Evolutionary conservation across 305 asterid species (phyloP).

Genomic region (Fraxinus baroniana): DNA sequence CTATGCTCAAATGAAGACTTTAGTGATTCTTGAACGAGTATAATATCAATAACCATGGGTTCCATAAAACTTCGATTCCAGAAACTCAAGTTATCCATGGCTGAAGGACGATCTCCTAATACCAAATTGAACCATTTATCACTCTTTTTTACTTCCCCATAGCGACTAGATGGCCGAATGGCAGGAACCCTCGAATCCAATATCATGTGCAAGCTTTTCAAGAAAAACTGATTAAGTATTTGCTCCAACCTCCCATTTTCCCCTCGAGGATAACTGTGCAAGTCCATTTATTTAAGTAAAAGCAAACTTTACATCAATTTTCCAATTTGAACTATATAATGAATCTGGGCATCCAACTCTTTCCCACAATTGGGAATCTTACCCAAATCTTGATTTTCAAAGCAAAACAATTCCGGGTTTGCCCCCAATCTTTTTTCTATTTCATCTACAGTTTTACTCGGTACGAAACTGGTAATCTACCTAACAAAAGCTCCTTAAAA

Average conservation of each 20-base stretch:
- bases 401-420: not conserved
- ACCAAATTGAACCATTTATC: conserved; percentile 89
- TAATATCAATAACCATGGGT: conserved; percentile 86
- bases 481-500: conserved; percentile 20
- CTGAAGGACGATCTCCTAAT: conserved; percentile 87
- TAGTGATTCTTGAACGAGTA: conserved; percentile 67
- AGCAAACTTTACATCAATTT: conserved; percentile 21
- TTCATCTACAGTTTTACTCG: conserved; percentile 4
- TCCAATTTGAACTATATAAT: conserved; percentile 16
- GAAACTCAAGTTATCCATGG: conserved; percentile 80
- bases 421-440: not conserved
- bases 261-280: conserved; percentile 58
- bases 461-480: not conserved
- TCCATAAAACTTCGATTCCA: conserved; percentile 93
- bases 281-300: conserved; percentile 53
- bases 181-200: conserved; percentile 92
- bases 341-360: conserved; percentile 18
- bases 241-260: conserved; percentile 91
- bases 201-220: conserved; percentile 76
- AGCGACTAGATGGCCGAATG: conserved; percentile 52
- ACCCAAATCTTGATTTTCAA: conserved; percentile 13
- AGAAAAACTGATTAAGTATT: conserved; percentile 82
- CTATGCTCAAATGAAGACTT: conserved; percentile 36
- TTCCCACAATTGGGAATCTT: conserved; percentile 17
- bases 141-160: conserved; percentile 66